phyloP scores from a whole-genome alignment of 345 rosid genomes.

The Capsella bursapastoris region DNA sequence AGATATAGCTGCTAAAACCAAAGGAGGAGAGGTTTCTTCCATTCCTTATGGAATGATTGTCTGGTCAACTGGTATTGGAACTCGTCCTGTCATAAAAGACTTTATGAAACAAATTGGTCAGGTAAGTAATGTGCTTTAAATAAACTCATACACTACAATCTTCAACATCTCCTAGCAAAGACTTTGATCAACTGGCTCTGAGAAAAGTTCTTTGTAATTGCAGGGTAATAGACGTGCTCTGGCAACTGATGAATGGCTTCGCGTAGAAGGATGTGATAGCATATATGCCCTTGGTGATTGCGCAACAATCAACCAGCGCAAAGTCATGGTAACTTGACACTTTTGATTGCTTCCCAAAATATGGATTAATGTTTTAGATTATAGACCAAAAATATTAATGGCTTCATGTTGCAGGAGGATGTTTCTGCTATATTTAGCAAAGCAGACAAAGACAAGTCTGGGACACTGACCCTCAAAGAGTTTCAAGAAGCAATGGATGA shows the following conservation, averaged over 20 bases:
- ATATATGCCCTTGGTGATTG: constrained; percentile 97
- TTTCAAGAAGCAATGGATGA: constrained; percentile 76
- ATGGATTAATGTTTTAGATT: background rate
- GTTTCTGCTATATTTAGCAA: constrained; percentile 74
- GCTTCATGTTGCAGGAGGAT: constrained; percentile 62
- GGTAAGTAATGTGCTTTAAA: constrained; percentile 50
- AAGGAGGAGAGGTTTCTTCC: constrained; percentile 60
- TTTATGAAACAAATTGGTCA: constrained; percentile 95
- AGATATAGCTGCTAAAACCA: constrained; percentile 81
- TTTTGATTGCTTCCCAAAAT: background rate
- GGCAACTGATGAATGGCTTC: constrained; percentile 98
- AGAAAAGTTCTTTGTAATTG: constrained; percentile 4
- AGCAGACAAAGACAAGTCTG: constrained; percentile 93
- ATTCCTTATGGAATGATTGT: constrained; percentile 95
- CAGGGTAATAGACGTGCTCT: constrained; percentile 89
- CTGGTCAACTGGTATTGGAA: constrained; percentile 99
- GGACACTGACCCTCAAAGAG: constrained; percentile 81
- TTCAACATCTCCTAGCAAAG: background rate
- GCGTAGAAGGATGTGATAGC: constrained; percentile 72
- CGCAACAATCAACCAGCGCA: constrained; percentile 95
- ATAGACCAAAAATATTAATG: constrained; percentile 1
- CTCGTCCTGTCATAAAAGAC: constrained; percentile 78
- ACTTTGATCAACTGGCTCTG: background rate
- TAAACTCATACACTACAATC: constrained; percentile 19
- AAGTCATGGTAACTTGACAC: constrained; percentile 76